phyloP scores from a whole-genome alignment of 805 yeast genomes.

The Candida loeiensis region DNA sequence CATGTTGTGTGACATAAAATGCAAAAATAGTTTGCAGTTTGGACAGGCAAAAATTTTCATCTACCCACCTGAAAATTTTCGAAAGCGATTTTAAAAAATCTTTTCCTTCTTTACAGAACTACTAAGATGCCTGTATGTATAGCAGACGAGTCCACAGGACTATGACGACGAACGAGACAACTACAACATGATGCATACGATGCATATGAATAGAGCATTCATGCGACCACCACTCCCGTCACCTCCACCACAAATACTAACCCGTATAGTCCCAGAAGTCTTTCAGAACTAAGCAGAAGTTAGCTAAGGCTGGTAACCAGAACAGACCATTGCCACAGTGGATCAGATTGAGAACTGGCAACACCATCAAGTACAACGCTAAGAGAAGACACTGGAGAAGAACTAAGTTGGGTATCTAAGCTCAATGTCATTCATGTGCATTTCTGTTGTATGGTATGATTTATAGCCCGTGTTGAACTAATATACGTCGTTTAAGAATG shows the following conservation, averaged over 20 bases:
- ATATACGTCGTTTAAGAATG: slow-evolving; percentile 8
- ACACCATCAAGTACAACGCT: slow-evolving; percentile 98
- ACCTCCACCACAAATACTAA: slow-evolving; percentile 22
- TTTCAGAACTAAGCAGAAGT: slow-evolving; percentile 95
- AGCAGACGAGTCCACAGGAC: neutral
- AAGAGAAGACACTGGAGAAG: slow-evolving; percentile 99
- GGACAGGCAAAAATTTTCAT: slow-evolving; percentile 7
- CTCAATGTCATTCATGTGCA: slow-evolving; percentile 8
- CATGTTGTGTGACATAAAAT: neutral
- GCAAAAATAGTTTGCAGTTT: slow-evolving; percentile 6
- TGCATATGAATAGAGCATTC: too few species aligned
- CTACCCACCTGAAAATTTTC: slow-evolving; percentile 4
- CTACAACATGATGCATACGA: neutral
- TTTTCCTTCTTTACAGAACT: slow-evolving; percentile 12
- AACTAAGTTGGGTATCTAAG: slow-evolving; percentile 95
- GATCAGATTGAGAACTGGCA: slow-evolving; percentile 97
- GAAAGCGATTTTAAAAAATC: neutral
- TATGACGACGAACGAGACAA: neutral
- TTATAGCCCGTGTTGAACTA: slow-evolving; percentile 10
- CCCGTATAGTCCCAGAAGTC: slow-evolving; percentile 79
- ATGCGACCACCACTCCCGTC: neutral
- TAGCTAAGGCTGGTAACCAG: slow-evolving; percentile 98
- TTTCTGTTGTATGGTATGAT: slow-evolving; percentile 6
- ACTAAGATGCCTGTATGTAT: slow-evolving; percentile 45
- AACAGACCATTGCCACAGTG: slow-evolving; percentile 99